Evolutionary conservation across 495 filamentous ascomycete species (phyloP), one percentile per base, ranked within the genome.

Genomic region (Neurospora africana): DNA sequence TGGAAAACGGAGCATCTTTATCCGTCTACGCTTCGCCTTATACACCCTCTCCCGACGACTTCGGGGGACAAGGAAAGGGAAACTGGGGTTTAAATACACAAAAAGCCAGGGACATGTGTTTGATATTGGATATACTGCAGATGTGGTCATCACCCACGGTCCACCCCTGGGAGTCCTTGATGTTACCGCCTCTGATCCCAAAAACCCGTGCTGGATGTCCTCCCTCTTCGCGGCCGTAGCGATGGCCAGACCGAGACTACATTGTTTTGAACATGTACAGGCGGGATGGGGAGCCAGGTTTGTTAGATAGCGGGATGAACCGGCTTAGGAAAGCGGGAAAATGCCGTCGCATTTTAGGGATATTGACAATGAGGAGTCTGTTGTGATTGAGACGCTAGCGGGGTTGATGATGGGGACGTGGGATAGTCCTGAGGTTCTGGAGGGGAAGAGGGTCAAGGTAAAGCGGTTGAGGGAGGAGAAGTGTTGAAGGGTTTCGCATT

Each of bases 1-100:
- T 93, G 2, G 75, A 74, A 3, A 91, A 85, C 73, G 89, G 89
- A 11, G 89, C 89, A 0, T 76, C 43, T 13, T 82, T 94, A 30
- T 88, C 80, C 1, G 83, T 94, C 4, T 93, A 93, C 70, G 88
- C 89, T 9, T 91, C 88, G 17, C 90, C 91, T 0, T 94, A 88
- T 70, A 88, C 87, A 35, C 89, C 91, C 1, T 88, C 88, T 36
- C 86, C 84, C 70, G 83, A 81, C 21, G 47, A 23, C 47, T 27
- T 10, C 41, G 1, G 0, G n/a, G n/a, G 41, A 44, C 19, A 44
- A 44, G 8, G 41, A 44, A 44, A 44, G 3, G 41, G 9, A 21
- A 15, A 53, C 47, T 53, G 44, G 44, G 47, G 47, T 2, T 27
- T 35, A 27, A 71, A 71, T 19, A 71, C 73, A 23, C 79, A 77